phyloP scores from a whole-genome alignment of 768 basidiomycete species.

The Chiua virens region DNA sequence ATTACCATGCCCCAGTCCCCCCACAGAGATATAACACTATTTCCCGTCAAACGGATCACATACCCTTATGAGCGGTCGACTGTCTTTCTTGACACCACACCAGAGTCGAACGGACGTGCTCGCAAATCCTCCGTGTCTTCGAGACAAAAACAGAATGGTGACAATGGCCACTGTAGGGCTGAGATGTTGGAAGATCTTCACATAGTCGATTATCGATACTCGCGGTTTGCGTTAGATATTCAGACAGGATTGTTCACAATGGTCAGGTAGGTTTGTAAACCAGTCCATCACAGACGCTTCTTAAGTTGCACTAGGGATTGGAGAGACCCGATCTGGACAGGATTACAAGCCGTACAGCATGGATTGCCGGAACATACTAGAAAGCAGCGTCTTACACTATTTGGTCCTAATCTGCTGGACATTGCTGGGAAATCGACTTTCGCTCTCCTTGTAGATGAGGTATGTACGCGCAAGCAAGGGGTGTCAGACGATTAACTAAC shows the following conservation, averaged over 20 bases:
- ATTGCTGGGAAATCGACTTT: constrained; percentile 83
- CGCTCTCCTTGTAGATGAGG: constrained; percentile 86
- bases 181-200: constrained; percentile 53
- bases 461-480: constrained; percentile 32
- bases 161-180: constrained; percentile 29
- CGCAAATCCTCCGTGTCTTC: constrained; percentile 21
- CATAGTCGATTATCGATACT: constrained; percentile 89
- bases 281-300: neutral
- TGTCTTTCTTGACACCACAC: constrained; percentile 57
- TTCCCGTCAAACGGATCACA: constrained; percentile 62
- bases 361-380: constrained; percentile 59
- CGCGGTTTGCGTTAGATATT: constrained; percentile 85
- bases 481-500: constrained; percentile 1
- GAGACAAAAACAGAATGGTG: constrained; percentile 32
- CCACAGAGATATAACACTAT: constrained; percentile 77
- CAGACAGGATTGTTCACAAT: constrained; percentile 78
- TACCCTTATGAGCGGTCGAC: constrained; percentile 82
- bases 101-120: constrained; percentile 30
- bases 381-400: constrained; percentile 68
- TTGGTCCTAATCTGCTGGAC: constrained; percentile 86
- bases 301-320: constrained; percentile 63
- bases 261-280: constrained; percentile 56
- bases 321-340: constrained; percentile 78
- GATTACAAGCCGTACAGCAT: constrained; percentile 55
- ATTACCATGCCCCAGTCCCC: constrained; percentile 59